Base-by-base conservation (phyloP, 106 monocot species). In the Dendrobium catenatum region DNA sequence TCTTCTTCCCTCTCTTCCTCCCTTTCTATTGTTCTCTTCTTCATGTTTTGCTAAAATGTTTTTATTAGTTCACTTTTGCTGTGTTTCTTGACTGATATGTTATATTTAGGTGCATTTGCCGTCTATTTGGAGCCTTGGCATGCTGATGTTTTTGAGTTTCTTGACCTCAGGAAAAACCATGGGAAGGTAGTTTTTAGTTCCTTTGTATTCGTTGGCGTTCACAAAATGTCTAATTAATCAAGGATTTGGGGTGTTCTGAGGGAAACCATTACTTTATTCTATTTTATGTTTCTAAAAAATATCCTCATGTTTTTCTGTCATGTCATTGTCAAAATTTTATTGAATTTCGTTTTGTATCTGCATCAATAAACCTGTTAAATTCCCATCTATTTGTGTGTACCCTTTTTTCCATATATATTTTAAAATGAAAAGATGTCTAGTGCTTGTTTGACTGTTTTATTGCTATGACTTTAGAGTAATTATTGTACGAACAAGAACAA, bases 101-200 rank as follows among this genome's bases (percentile, higher is more conserved):
- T 79, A 42, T 74, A 5, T 13, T 74, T 74, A 97, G 97, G 97
- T 82, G 94, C 97, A 55, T 98, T 98, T 91, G 92, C 97, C 66
- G 94, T 94, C 42, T 98, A 98, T 80, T 89, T 98, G 86, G 97
- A 98, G 68, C 97, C 97, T 49, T 98, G 97, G 97, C 97, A 98
- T 90, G 94, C 94, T 77, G 97, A 98, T 88, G 83, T 98, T 24
- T 98, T 88, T 88, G 97, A 98, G 43, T 98, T 98, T 78, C 91
- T 98, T 87, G 94, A 98, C 68, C 91, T 98, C 33, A 85, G 94
- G 46, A 98, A 98, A 89, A 98, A 98, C 82, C 97, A 98, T 77
- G 98, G 95, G 24, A 95, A 92, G 91, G 98, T 96, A 85, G 37
- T 7, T 66, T 6, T 66, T n/a, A n/a, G n/a, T 26, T 66, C 24